Evolutionary conservation across 139 green algal genomes (phyloP).

Genomic region (Edaphochlamys debaryana): DNA sequence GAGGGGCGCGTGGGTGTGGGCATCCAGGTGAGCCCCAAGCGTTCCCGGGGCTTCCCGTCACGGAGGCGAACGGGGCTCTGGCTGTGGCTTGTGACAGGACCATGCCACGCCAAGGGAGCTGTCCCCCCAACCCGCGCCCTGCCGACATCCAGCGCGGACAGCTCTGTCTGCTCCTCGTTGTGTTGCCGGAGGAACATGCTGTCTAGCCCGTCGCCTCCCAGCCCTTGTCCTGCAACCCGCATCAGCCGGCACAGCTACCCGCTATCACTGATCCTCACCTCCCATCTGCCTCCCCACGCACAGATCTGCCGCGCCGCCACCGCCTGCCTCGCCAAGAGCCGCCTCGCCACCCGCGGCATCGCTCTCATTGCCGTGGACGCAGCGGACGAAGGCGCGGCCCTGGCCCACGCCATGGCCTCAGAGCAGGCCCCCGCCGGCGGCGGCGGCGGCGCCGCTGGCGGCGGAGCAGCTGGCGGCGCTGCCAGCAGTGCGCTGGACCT

Average conservation of each 20-base stretch:
- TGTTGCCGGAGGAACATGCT: too few relatives aligned
- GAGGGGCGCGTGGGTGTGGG: neutral
- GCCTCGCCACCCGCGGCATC: neutral
- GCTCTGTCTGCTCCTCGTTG: too few relatives aligned
- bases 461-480: too few relatives aligned
- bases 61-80: neutral
- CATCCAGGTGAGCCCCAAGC: conserved; percentile 1
- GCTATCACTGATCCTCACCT: neutral
- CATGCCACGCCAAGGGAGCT: neutral
- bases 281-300: neutral
- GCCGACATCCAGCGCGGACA: too few relatives aligned
- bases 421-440: too few relatives aligned
- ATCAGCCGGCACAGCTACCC: neutral
- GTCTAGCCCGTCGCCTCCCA: too few relatives aligned
- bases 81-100: neutral
- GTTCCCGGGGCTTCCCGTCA: neutral
- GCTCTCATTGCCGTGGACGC: neutral
- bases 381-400: neutral
- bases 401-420: too few relatives aligned
- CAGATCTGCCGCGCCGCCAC: neutral
- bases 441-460: too few relatives aligned
- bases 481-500: too few relatives aligned
- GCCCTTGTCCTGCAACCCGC: neutral
- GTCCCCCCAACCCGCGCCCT: too few relatives aligned
- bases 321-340: neutral